Evolutionary conservation across 2,329 filamentous ascomycete species (phyloP), one percentile per base, ranked within the genome.

Genomic region (Talaromyces sp.): DNA sequence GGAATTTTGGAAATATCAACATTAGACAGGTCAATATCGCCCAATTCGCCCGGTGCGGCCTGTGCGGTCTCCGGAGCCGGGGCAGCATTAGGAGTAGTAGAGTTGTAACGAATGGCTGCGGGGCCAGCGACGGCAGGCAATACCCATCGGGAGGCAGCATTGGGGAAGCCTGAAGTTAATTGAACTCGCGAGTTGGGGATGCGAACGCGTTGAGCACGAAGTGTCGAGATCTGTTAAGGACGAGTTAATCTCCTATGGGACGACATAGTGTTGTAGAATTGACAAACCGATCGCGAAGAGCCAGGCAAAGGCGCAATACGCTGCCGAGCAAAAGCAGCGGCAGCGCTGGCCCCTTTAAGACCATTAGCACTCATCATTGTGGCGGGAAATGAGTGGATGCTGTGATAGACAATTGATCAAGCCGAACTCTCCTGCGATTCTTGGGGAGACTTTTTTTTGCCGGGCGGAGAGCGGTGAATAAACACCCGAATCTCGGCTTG

Each of bases 361-460:
- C 80, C 79, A 77, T 77, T 78, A 61, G 80, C 79, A 66, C 80
- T 78, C 67, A 85, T 73, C 82, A 86, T 86, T 62, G 65, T 68
- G 41, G 29, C 47, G 30, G 39, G 48, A 60, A 52, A 44, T 20
- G 49, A 32, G 54, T 56, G 42, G 51, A 57, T 43, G 39, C 33
- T 47, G 47, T 48, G 51, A 50, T 50, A 45, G 46, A 39, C 51
- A 45, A 35, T 40, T 16, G 22, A 27, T 36, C 24, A 42, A 35
- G 27, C 53, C 44, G 47, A 56, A 53, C 51, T 32, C 51, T n/a
- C 50, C 62, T 68, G 67, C 65, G 43, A 36, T 20, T 32, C 62
- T 65, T 65, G 65, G 68, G 53, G 60, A 57, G 58, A 60, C 61
- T 53, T 59, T 65, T 27, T 66, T 70, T 30, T 73, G 71, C 71